These are phyloP conservation scores for Apiotrichum sp. DNA, from an alignment of 1,284 basidiomycete genomes.

Conservation along the genomic window DNA sequence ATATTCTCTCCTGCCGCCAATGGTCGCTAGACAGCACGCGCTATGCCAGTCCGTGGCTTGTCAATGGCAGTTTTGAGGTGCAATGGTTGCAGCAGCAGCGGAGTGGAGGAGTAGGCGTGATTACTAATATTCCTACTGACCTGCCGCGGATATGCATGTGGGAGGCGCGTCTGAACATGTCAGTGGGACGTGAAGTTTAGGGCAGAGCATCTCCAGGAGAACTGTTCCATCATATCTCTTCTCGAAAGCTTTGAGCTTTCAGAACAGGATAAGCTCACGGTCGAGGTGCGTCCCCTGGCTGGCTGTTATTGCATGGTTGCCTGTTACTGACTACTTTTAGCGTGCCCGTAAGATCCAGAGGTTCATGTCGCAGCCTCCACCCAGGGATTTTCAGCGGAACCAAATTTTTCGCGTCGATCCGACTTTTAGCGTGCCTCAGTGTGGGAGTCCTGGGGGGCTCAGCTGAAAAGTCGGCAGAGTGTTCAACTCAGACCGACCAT, in stretches of 20 bases:
- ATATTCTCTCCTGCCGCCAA: conserved; percentile 2
- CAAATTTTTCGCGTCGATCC: too few species aligned
- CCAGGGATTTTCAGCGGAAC: too few species aligned
- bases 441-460: too few species aligned
- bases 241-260: conserved; percentile 99
- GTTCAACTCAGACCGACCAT: too few species aligned
- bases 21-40: conserved; percentile 7
- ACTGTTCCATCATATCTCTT: conserved; percentile 51
- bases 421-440: too few species aligned
- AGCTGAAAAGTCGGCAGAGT: too few species aligned
- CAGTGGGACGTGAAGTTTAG: too few species aligned
- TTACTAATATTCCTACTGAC: background rate
- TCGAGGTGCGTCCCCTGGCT: conserved; percentile 54
- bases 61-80: conserved; percentile 6
- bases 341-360: conserved; percentile 58
- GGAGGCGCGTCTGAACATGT: too few species aligned
- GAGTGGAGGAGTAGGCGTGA: background rate
- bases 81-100: background rate
- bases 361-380: conserved; percentile 89
- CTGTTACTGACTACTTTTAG: too few species aligned
- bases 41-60: conserved; percentile 9
- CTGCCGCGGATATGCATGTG: too few species aligned
- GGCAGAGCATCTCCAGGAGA: too few species aligned
- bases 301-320: too few species aligned
- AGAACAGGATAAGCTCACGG: conserved; percentile 98